Evolutionary conservation across 768 basidiomycete species (phyloP).

Genomic region (Tricholoma matsutake): DNA sequence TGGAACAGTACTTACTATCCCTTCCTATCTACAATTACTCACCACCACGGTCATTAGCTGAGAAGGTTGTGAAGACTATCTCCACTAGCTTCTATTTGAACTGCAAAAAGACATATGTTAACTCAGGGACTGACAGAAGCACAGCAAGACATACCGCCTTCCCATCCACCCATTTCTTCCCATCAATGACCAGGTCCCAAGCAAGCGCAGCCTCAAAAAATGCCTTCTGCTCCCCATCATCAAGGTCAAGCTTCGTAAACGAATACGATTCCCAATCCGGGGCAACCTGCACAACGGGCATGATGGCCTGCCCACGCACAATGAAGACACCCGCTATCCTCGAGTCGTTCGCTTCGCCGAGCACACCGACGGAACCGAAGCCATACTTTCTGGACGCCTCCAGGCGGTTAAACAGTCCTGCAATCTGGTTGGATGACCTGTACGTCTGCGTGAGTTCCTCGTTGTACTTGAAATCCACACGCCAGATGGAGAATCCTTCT

Average conservation of each 20-base stretch:
- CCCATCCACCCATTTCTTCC: slow-evolving; percentile 2
- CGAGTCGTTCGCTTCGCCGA: slow-evolving; percentile 76
- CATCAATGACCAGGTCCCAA: slow-evolving; percentile 2
- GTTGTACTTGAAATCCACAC: slow-evolving; percentile 63
- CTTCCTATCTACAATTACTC: not conserved
- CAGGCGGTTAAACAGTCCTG: slow-evolving; percentile 96
- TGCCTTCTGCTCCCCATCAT: slow-evolving; percentile 70
- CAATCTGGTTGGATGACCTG: slow-evolving; percentile 94
- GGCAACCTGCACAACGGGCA: slow-evolving; percentile 71
- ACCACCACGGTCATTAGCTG: not conserved
- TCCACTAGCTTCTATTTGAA: not conserved
- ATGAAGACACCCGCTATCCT: slow-evolving; percentile 82
- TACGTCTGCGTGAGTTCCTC: slow-evolving; percentile 72
- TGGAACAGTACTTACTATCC: not conserved
- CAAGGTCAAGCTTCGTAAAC: slow-evolving; percentile 75
- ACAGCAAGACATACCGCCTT: not conserved
- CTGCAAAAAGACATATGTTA: not conserved
- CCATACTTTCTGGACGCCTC: slow-evolving; percentile 97
- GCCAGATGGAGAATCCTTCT: slow-evolving; percentile 87
- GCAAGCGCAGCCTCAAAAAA: slow-evolving; percentile 71
- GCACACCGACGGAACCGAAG: slow-evolving; percentile 90
- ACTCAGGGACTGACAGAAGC: not conserved
- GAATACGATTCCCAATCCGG: slow-evolving; percentile 91
- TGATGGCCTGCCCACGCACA: slow-evolving; percentile 72
- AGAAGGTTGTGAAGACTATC: not conserved